Conservation (phyloP, 768 basidiomycete species). For the Dictyophora rubrovolvata region DNA sequence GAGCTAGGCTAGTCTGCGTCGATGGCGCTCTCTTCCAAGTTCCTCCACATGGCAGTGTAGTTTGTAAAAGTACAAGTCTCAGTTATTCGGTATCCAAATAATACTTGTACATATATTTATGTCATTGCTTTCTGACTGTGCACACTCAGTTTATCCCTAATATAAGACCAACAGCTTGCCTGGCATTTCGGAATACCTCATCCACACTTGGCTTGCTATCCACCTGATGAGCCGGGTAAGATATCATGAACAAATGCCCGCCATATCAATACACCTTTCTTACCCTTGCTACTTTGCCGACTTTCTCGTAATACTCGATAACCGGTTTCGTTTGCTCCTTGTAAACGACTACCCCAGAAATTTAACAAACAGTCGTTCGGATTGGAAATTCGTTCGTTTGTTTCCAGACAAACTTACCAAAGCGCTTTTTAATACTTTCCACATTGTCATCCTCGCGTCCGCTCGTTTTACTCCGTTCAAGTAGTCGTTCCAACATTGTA, state of each 20-base stretch:
- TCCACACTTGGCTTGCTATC: constrained; percentile 61
- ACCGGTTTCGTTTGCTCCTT: constrained; percentile 87
- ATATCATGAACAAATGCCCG: not conserved
- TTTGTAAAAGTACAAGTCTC: constrained; percentile 27
- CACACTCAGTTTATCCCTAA: constrained; percentile 22
- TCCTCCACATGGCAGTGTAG: constrained; percentile 46
- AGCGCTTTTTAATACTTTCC: constrained; percentile 95
- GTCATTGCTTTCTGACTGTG: no score
- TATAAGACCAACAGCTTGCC: constrained; percentile 40
- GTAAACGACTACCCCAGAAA: constrained; percentile 54
- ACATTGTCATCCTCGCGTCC: constrained; percentile 94
- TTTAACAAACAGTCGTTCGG: not conserved
- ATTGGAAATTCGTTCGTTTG: not conserved
- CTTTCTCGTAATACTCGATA: constrained; percentile 64
- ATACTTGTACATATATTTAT: not conserved
- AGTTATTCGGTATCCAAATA: constrained; percentile 3
- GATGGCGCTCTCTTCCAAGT: constrained; percentile 70
- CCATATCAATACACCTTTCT: constrained; percentile 14
- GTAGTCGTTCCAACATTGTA: constrained; percentile 75
- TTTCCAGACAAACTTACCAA: constrained; percentile 43
- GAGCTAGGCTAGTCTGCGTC: constrained; percentile 65
- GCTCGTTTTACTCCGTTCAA: constrained; percentile 86
- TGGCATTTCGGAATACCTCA: constrained; percentile 56
- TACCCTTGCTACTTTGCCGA: constrained; percentile 73
- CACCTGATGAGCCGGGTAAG: constrained; percentile 32